Evolutionary conservation across 2,329 filamentous ascomycete species (phyloP).

Genomic region (Tolypocladium album): DNA sequence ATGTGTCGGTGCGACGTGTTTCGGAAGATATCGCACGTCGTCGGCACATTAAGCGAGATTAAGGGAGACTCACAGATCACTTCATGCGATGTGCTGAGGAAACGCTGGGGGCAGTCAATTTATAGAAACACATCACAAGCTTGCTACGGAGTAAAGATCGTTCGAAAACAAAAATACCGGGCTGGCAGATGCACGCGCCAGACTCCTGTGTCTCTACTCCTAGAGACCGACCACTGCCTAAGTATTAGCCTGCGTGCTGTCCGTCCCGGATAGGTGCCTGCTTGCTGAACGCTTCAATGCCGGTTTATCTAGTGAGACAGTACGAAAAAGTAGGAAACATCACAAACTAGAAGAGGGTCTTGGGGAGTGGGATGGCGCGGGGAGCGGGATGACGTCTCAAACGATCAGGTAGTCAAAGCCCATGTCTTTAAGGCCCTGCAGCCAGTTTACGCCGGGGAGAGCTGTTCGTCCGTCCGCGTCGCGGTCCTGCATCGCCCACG

Average conservation of each 20-base stretch:
- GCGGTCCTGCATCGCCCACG: conserved; percentile 33
- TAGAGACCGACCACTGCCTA: background rate
- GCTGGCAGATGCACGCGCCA: background rate
- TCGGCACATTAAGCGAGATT: background rate
- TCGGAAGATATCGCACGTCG: background rate
- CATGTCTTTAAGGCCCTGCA: conserved; percentile 30
- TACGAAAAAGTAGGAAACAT: background rate
- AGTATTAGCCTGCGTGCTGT: background rate
- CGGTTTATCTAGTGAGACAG: too few relatives aligned
- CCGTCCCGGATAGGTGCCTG: background rate
- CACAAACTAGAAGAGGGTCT: background rate
- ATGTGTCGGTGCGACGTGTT: background rate
- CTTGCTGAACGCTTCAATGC: background rate
- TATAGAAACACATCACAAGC: background rate
- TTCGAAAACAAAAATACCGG: background rate
- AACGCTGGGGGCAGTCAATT: background rate
- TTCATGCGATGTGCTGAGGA: background rate
- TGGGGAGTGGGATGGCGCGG: background rate
- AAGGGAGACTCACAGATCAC: background rate
- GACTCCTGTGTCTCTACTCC: background rate
- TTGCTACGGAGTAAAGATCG: background rate
- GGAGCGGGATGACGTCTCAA: conserved; percentile 8
- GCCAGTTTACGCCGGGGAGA: conserved; percentile 22
- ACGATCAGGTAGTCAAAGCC: conserved; percentile 36
- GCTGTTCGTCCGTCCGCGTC: conserved; percentile 7